These are phyloP conservation scores for Cetradonia linearis DNA, from an alignment of 495 filamentous ascomycete genomes.

Conservation along the genomic window DNA sequence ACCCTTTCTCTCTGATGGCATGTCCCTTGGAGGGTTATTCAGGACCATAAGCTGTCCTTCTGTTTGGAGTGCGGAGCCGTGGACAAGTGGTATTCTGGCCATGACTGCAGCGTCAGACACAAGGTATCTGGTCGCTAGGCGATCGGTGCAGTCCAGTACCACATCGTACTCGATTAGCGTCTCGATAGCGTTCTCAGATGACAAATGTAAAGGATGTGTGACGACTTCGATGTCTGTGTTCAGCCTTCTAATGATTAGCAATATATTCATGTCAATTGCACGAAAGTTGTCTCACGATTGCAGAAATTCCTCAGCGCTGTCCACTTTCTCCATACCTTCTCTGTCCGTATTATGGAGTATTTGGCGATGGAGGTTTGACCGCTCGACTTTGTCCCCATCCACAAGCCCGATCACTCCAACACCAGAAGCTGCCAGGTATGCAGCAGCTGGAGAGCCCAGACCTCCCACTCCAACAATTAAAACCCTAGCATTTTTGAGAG, in stretches of 20 bases:
- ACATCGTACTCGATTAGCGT: slow-evolving; percentile 65
- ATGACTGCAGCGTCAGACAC: slow-evolving; percentile 85
- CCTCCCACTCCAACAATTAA: slow-evolving; percentile 89
- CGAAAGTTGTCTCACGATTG: slow-evolving; percentile 40
- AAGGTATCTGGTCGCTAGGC: slow-evolving; percentile 80
- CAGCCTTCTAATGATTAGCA: slow-evolving; percentile 35
- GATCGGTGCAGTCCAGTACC: slow-evolving; percentile 90
- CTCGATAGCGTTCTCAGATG: slow-evolving; percentile 50
- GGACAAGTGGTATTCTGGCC: slow-evolving; percentile 67
- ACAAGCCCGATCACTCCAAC: slow-evolving; percentile 74
- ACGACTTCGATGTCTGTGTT: slow-evolving; percentile 60
- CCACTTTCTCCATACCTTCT: slow-evolving; percentile 72
- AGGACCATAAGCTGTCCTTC: slow-evolving; percentile 87
- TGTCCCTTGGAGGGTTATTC: slow-evolving; percentile 39
- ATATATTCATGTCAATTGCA: slow-evolving; percentile 1
- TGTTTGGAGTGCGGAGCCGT: slow-evolving; percentile 73
- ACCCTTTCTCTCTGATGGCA: slow-evolving; percentile 33
- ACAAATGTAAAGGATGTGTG: slow-evolving; percentile 50
- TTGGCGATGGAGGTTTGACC: slow-evolving; percentile 89
- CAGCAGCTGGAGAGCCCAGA: slow-evolving; percentile 80
- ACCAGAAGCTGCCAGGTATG: slow-evolving; percentile 81
- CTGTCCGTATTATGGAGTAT: slow-evolving; percentile 62
- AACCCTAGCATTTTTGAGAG: slow-evolving; percentile 57
- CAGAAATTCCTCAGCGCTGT: slow-evolving; percentile 62
- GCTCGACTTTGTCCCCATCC: slow-evolving; percentile 80